A percentile compares a stretch with the other conserved stretches of the same genome.
Evolutionary conservation across 2,329 filamentous ascomycete genomes (phyloP).

Genomic region (Chaetomiaceae sp.): DNA sequence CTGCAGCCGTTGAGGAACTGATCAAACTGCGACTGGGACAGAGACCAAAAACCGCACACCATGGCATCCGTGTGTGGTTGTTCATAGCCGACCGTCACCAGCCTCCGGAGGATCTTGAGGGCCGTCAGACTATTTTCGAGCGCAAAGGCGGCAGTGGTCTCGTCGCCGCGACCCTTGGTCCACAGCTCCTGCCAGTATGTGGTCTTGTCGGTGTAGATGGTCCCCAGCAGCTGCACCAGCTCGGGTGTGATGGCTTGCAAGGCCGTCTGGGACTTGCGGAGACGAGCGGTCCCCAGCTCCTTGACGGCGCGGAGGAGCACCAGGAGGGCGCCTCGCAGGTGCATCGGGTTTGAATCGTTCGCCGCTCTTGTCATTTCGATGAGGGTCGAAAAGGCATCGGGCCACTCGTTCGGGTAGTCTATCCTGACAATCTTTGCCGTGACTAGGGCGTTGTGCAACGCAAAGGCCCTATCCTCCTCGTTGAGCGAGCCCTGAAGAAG

Average conservation of each 20-base stretch:
- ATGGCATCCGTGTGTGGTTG: conserved; percentile 73
- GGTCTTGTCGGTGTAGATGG: conserved; percentile 73
- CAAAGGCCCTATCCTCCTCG: conserved; percentile 70
- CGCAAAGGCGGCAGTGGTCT: conserved; percentile 53
- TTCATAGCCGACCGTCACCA: conserved; percentile 79
- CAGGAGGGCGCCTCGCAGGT: conserved; percentile 67
- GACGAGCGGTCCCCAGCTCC: conserved; percentile 75
- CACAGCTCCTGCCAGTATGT: conserved; percentile 62
- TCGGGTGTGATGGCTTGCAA: conserved; percentile 77
- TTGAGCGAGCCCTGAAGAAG: conserved; percentile 72
- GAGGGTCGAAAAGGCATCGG: conserved; percentile 55
- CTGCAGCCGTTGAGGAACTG: conserved; percentile 63
- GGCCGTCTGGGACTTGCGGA: conserved; percentile 69
- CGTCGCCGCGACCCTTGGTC: conserved; percentile 51
- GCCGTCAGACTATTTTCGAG: conserved; percentile 74
- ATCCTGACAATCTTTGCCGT: conserved; percentile 83
- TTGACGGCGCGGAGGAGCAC: conserved; percentile 84
- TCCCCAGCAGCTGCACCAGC: conserved; percentile 71
- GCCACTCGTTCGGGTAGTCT: conserved; percentile 87
- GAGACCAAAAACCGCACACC: conserved; percentile 73
- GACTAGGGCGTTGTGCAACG: conserved; percentile 82
- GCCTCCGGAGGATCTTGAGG: conserved; percentile 73
- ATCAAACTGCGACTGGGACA: conserved; percentile 74
- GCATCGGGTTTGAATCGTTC: conserved; percentile 53
- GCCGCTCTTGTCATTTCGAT: conserved; percentile 60